Conservation (phyloP, 768 basidiomycete species). For the Termitomyces sp. region DNA sequence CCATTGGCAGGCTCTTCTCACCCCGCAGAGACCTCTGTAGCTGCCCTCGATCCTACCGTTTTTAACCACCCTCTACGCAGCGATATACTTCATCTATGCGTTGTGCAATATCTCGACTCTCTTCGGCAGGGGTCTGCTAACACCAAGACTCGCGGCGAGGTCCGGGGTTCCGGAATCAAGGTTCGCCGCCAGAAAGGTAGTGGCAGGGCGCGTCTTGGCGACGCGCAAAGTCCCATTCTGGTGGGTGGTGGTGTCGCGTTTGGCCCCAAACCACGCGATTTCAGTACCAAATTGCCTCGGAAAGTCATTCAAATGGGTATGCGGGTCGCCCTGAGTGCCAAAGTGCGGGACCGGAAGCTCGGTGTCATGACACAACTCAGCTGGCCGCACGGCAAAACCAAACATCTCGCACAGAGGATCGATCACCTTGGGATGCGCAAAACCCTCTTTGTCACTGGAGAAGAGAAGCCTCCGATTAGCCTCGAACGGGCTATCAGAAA, state of each 20-base stretch:
- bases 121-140: slow-evolving; percentile 90
- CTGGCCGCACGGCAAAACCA: slow-evolving; percentile 75
- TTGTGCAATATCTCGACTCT: slow-evolving; percentile 82
- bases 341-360: slow-evolving; percentile 70
- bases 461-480: slow-evolving; percentile 45
- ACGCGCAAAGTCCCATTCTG: slow-evolving; percentile 81
- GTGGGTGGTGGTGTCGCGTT: slow-evolving; percentile 92
- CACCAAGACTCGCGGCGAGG: slow-evolving; percentile 90
- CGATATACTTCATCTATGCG: slow-evolving; percentile 91
- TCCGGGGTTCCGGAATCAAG: slow-evolving; percentile 85
- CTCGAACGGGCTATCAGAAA: slow-evolving; percentile 66
- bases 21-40: slow-evolving; percentile 45
- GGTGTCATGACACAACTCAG: slow-evolving; percentile 71
- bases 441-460: slow-evolving; percentile 75
- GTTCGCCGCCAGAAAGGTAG: slow-evolving; percentile 90
- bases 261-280: slow-evolving; percentile 89
- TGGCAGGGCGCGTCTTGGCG: slow-evolving; percentile 87
- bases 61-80: slow-evolving; percentile 87
- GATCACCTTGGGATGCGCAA: slow-evolving; percentile 63
- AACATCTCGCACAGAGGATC: slow-evolving; percentile 58
- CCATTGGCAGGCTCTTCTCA: slow-evolving; percentile 43
- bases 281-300: slow-evolving; percentile 86
- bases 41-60: slow-evolving; percentile 67
- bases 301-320: slow-evolving; percentile 94
- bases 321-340: slow-evolving; percentile 83